Base-by-base conservation (phyloP, 2,329 filamentous ascomycete species). In the Claviceps paspali region DNA sequence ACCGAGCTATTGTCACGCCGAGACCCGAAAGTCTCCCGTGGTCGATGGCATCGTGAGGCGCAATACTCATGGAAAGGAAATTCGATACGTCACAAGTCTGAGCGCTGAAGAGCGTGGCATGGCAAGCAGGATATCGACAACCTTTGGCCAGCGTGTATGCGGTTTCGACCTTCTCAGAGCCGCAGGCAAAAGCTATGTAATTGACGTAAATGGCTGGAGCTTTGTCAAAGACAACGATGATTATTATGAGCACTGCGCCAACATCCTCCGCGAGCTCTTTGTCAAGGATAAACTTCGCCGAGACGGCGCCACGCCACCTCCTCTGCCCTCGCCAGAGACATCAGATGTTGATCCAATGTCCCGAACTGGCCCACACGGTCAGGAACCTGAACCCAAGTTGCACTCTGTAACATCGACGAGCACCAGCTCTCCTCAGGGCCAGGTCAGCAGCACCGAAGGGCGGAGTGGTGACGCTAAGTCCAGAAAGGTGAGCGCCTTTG, bases 181-280 rank as follows among this genome's bases (percentile, higher is more conserved):
- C 10, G 79, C 76, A 35, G 84, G 86, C 12, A 84, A 84, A 56
- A 96, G 88, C 55, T 98, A 85, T 59, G 91, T 98, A 34, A 98
- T 98, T 47, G 91, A 98, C 51, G 91, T 98, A 49, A 98, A 98
- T 56, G 91, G 91, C 10, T 98, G 92, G 92, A 96, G 88, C 53
- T 98, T 98, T 51, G 91, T 98, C 56, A 98, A 98, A 57, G 92
- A 98, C 56, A 98, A 98, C 50, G 88, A 95, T 44, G 87, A 93
- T 42, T 98, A 98, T 58, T 98, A 98, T 55, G 83, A 96, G 51
- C 84, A 85, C 51, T 91, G 81, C 48, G 77, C 91, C 17, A 78
- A 68, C 41, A 94, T 96, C 34, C 64, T 98, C 36, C 83, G 79
- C 52, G 79, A 91, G 6, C 83, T 92, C 53, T 96, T 98, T 47